Conservation (phyloP, 1,284 basidiomycete genomes). For the Coniophora puteana region DNA sequence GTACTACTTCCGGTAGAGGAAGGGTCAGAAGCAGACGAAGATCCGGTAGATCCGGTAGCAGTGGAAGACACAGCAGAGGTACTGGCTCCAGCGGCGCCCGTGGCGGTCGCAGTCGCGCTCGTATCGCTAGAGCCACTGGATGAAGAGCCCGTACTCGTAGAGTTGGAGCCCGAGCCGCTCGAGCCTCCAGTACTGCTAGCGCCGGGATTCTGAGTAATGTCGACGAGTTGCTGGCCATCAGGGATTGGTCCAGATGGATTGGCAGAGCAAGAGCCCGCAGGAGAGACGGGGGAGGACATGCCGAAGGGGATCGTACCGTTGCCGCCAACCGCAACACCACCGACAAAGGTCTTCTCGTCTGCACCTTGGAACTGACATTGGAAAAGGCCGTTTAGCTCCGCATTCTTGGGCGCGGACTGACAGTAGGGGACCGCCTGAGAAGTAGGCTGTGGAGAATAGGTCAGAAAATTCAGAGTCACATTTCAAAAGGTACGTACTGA, state of each 20-base stretch:
- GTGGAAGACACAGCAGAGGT: constrained; percentile 26
- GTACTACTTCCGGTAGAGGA: constrained; percentile 6
- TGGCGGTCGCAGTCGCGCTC: constrained; percentile 8
- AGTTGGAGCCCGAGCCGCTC: constrained; percentile 7
- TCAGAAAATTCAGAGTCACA: neutral
- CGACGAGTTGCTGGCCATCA: constrained; percentile 32
- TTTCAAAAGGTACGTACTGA: constrained; percentile 12
- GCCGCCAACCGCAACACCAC: constrained; percentile 32
- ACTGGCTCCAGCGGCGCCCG: too few relatives aligned
- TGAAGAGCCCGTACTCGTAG: constrained; percentile 7
- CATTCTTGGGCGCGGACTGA: constrained; percentile 43
- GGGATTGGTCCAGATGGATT: constrained; percentile 31
- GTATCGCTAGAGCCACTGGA: constrained; percentile 12
- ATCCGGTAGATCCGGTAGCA: constrained; percentile 5
- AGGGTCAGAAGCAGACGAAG: constrained; percentile 3
- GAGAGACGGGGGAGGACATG: constrained; percentile 33
- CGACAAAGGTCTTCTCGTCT: constrained; percentile 40
- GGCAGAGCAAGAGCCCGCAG: constrained; percentile 50
- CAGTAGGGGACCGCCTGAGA: constrained; percentile 47
- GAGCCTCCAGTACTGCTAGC: constrained; percentile 14
- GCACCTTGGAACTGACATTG: constrained; percentile 53
- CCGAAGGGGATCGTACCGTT: constrained; percentile 47
- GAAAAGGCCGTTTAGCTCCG: constrained; percentile 49
- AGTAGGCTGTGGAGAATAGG: constrained; percentile 32
- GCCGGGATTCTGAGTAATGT: constrained; percentile 42